Evolutionary conservation across 768 basidiomycete species (phyloP).

Genomic region (Lactarius deliciosus): DNA sequence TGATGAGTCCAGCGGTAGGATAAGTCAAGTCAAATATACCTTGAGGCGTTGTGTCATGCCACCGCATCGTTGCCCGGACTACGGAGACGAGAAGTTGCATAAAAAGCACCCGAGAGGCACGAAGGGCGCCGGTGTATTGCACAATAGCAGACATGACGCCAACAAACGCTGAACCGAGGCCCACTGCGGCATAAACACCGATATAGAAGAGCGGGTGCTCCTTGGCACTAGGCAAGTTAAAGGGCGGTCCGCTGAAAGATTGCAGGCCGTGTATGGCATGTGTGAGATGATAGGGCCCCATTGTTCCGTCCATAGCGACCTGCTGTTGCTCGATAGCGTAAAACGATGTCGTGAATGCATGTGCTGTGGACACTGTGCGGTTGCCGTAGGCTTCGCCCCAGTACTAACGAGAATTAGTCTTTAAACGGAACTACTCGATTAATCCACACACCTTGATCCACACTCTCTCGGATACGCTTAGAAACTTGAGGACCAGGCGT

Average conservation of each 20-base stretch:
- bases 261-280: conserved; percentile 26
- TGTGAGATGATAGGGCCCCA: conserved; percentile 32
- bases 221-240: conserved; percentile 47
- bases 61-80: conserved; percentile 80
- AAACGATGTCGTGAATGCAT: conserved; percentile 29
- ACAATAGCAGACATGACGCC: conserved; percentile 48
- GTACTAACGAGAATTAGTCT: conserved; percentile 7
- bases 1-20: conserved; percentile 10
- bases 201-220: conserved; percentile 72
- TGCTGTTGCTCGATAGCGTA: conserved; percentile 33
- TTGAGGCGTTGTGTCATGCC: conserved; percentile 81
- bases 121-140: conserved; percentile 60
- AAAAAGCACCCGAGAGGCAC: conserved; percentile 40
- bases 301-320: conserved; percentile 29
- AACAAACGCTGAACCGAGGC: conserved; percentile 48
- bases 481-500: conserved; percentile 35
- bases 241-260: background rate
- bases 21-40: conserved; percentile 40
- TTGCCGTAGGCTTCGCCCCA: conserved; percentile 67
- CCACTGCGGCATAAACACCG: conserved; percentile 62
- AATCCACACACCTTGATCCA: conserved; percentile 64
- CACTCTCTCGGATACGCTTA: conserved; percentile 59
- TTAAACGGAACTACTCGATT: background rate
- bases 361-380: conserved; percentile 19
- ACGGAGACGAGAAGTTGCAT: conserved; percentile 63